phyloP scores from a whole-genome alignment of 805 yeast genomes.

The Diddensiella santjacobensis region DNA sequence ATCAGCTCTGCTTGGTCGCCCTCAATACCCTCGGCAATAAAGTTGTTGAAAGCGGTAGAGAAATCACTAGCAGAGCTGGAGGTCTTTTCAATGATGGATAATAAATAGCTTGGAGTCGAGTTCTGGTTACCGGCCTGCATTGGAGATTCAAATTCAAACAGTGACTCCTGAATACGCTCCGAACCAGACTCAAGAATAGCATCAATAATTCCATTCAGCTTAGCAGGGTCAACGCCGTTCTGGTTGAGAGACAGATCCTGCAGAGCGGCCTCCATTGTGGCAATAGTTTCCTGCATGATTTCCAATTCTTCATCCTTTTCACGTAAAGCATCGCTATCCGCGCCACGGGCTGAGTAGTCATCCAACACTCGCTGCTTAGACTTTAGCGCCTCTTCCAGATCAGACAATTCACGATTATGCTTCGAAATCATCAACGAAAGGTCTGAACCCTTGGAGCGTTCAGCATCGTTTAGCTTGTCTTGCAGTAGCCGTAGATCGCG shows the following conservation, averaged over 20 bases:
- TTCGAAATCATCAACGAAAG: slow-evolving; percentile 54
- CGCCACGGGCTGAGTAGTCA: slow-evolving; percentile 27
- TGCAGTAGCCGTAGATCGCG: slow-evolving; percentile 60
- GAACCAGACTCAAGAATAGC: slow-evolving; percentile 67
- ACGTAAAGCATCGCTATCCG: slow-evolving; percentile 40
- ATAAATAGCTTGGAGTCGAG: slow-evolving; percentile 64
- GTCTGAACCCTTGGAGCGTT: slow-evolving; percentile 61
- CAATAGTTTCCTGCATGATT: slow-evolving; percentile 62
- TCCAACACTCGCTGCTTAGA: slow-evolving; percentile 33
- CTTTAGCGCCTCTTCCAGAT: slow-evolving; percentile 40
- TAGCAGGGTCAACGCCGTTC: slow-evolving; percentile 49
- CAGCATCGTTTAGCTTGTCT: slow-evolving; percentile 54
- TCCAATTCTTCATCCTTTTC: slow-evolving; percentile 78
- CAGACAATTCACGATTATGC: slow-evolving; percentile 60
- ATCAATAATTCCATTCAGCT: slow-evolving; percentile 57
- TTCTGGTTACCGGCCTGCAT: slow-evolving; percentile 79
- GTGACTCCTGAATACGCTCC: slow-evolving; percentile 66
- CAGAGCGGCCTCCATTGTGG: slow-evolving; percentile 63
- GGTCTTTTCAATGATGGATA: slow-evolving; percentile 66
- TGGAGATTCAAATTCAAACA: slow-evolving; percentile 68
- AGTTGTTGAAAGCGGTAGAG: slow-evolving; percentile 70
- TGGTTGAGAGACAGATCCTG: slow-evolving; percentile 43
- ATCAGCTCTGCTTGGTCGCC: slow-evolving; percentile 58
- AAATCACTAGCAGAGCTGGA: slow-evolving; percentile 73
- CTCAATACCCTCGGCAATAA: slow-evolving; percentile 69